Conservation (phyloP, 2,329 filamentous ascomycete genomes). For the Scytalidium sp. region DNA sequence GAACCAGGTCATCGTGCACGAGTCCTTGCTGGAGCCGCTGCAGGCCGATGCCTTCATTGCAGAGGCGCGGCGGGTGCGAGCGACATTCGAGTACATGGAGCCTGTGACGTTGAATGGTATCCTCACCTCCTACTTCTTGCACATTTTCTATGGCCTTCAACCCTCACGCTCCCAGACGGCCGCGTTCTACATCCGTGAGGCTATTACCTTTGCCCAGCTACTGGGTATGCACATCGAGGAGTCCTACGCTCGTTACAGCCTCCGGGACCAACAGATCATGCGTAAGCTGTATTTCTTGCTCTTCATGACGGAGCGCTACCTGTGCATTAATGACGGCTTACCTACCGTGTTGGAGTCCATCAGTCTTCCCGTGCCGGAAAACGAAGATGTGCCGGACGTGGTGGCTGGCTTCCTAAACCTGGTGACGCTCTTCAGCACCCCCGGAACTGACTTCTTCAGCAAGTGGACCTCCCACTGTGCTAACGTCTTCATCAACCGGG, state of each 20-base stretch:
- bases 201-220: constrained; percentile 4
- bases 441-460: background rate
- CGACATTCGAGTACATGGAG: constrained; percentile 1
- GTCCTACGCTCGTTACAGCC: constrained; percentile 1
- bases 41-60: background rate
- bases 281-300: constrained; percentile 2
- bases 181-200: constrained; percentile 5
- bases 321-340: constrained; percentile 2
- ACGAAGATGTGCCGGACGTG: constrained; percentile 3
- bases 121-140: background rate
- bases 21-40: background rate
- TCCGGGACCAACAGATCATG: constrained; percentile 4
- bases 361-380: constrained; percentile 1
- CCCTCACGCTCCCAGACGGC: constrained; percentile 1
- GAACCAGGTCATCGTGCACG: constrained; percentile 1
- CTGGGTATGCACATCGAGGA: constrained; percentile 4
- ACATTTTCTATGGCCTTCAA: constrained; percentile 1
- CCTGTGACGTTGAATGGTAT: background rate
- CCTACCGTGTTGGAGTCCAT: constrained; percentile 3
- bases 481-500: background rate
- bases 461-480: background rate
- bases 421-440: constrained; percentile 2
- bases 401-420: background rate
- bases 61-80: background rate
- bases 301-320: constrained; percentile 5